Conservation (phyloP, 768 basidiomycete species). For the Boletus sp. region DNA sequence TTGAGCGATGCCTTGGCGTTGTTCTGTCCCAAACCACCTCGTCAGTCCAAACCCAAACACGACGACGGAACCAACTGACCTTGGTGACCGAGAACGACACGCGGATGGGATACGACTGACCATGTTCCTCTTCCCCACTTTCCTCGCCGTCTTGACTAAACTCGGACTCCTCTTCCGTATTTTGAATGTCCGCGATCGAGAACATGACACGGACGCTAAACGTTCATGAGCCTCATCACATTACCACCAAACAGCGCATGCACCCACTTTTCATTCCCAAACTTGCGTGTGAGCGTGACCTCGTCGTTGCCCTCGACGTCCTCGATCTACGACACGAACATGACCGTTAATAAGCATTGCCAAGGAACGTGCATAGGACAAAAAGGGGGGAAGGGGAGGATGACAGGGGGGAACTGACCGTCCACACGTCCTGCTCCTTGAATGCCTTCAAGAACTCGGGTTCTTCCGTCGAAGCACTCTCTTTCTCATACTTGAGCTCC, state of each 20-base stretch:
- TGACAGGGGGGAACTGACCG: slow-evolving; percentile 41
- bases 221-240: background rate
- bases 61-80: slow-evolving; percentile 35
- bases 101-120: slow-evolving; percentile 65
- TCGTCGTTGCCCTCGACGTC: slow-evolving; percentile 76
- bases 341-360: background rate
- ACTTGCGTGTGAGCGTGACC: slow-evolving; percentile 74
- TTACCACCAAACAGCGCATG: too few relatives aligned
- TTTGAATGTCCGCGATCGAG: slow-evolving; percentile 85
- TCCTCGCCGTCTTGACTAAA: slow-evolving; percentile 40
- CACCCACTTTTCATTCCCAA: slow-evolving; percentile 85
- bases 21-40: slow-evolving; percentile 33
- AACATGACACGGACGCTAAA: slow-evolving; percentile 86
- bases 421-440: slow-evolving; percentile 73
- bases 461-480: slow-evolving; percentile 41
- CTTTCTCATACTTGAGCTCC: slow-evolving; percentile 85
- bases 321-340: slow-evolving; percentile 49
- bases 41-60: background rate
- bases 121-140: slow-evolving; percentile 26
- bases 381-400: too few relatives aligned
- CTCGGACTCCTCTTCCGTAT: slow-evolving; percentile 37
- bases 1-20: slow-evolving; percentile 63
- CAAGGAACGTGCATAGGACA: too few relatives aligned
- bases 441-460: slow-evolving; percentile 82
- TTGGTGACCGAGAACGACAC: slow-evolving; percentile 84